These are phyloP conservation scores for Parietaria judaica DNA, from an alignment of 306 rosid species.

Conservation along the genomic window DNA sequence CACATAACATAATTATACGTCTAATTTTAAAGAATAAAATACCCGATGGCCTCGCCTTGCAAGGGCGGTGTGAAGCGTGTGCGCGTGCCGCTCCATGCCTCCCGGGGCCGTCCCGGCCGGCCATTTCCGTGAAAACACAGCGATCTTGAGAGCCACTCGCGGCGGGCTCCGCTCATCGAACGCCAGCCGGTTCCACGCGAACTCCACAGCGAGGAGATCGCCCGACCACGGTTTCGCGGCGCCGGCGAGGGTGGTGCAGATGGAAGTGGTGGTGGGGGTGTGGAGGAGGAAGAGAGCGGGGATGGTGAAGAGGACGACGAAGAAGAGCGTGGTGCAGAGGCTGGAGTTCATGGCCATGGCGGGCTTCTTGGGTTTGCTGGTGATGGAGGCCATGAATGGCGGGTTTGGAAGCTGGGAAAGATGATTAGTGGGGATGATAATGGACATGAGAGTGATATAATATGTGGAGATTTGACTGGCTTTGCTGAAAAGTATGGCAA, in stretches of 20 bases:
- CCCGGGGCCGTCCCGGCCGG: slow-evolving; percentile 76
- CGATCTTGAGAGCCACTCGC: slow-evolving; percentile 46
- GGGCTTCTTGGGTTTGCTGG: slow-evolving; percentile 46
- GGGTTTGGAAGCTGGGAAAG: not conserved
- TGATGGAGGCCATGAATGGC: slow-evolving; percentile 45
- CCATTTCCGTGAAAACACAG: slow-evolving; percentile 93
- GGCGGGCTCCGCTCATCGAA: slow-evolving; percentile 33
- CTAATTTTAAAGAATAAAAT: too few species aligned
- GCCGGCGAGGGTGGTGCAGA: slow-evolving; percentile 37
- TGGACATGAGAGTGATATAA: not conserved
- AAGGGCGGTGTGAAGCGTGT: slow-evolving; percentile 75
- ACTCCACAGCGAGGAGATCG: slow-evolving; percentile 58
- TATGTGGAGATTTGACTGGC: slow-evolving; percentile 8
- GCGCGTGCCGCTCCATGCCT: slow-evolving; percentile 96
- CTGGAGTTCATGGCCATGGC: slow-evolving; percentile 26
- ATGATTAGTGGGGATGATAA: not conserved
- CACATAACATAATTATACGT: too few species aligned
- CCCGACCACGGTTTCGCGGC: slow-evolving; percentile 52
- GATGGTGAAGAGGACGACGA: slow-evolving; percentile 60
- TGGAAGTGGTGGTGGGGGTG: slow-evolving; percentile 46
- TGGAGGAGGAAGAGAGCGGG: slow-evolving; percentile 64
- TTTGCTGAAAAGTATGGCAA: slow-evolving; percentile 13
- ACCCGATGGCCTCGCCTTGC: slow-evolving; percentile 69
- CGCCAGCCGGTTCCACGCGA: slow-evolving; percentile 74
- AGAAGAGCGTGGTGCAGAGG: slow-evolving; percentile 63